Evolutionary conservation across 345 rosid genomes (phyloP).

Genomic region (Luvunga scandens): DNA sequence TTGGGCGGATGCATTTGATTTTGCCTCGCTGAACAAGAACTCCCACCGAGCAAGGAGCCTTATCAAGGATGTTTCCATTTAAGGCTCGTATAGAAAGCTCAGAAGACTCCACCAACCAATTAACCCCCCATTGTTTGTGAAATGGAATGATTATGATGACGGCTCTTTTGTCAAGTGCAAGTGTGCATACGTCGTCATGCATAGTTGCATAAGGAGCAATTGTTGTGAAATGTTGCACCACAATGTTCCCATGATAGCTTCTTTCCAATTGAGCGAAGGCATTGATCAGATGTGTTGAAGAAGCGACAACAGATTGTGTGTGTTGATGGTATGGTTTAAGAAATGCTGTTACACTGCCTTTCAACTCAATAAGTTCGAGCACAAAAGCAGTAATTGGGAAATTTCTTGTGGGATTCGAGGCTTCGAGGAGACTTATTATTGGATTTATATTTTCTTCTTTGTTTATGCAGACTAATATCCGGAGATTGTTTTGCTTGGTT

Average conservation of each 20-base stretch:
- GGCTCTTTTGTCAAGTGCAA: conserved; percentile 20
- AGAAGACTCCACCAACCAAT: background rate
- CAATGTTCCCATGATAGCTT: background rate
- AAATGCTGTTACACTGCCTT: conserved; percentile 25
- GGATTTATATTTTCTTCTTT: conserved; percentile 22
- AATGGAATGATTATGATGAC: conserved; percentile 22
- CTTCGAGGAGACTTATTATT: conserved; percentile 27
- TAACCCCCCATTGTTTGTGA: conserved; percentile 15
- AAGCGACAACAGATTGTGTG: background rate
- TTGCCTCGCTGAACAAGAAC: conserved; percentile 16
- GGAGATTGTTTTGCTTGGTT: conserved; percentile 16
- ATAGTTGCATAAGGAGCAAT: conserved; percentile 24
- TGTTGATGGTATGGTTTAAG: conserved; percentile 17
- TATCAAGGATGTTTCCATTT: conserved; percentile 16
- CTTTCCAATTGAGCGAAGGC: conserved; percentile 25
- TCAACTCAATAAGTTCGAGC: conserved; percentile 28
- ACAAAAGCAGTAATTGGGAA: conserved; percentile 19
- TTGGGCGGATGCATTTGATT: background rate
- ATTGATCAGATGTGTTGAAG: conserved; percentile 6
- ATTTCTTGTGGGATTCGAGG: conserved; percentile 1
- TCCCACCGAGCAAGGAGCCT: conserved; percentile 19
- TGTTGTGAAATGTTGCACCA: conserved; percentile 25
- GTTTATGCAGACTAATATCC: conserved; percentile 30
- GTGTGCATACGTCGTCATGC: conserved; percentile 30
- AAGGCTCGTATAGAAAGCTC: background rate